Base-by-base conservation (phyloP, 2,329 filamentous ascomycete genomes). In the Cryphonectria radicalis region DNA sequence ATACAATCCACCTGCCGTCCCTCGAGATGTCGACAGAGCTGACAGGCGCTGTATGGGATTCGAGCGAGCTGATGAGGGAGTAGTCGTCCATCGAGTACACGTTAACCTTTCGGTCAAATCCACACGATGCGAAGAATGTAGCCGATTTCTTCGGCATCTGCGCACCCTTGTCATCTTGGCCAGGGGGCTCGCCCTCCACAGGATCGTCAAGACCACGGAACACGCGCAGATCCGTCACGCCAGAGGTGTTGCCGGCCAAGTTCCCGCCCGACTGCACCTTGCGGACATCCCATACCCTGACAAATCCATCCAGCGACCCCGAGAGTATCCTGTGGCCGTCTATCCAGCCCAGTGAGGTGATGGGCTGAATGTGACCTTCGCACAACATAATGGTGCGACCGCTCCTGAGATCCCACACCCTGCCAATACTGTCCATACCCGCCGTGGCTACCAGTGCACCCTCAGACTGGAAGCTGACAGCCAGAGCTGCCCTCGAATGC, bases 11-110 rank as follows among this genome's bases (percentile, higher is more conserved):
- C 78, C 87, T 92, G 11, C 91, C 93, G 81, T 98, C 93, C 74
- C 87, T 86, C 77, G 92, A 97, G 68, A 97, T 90, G 82, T 99
- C 96, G 17, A 94, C 92, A 76, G 94, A 97, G 67, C 97, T 89
- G 14, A 99, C 95, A 57, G 97, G 96, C 2, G 94, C 95, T 1
- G 94, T 94, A 81, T 99, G 96, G 0, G 95, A 96, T 76, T 91
- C 93, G 71, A 99, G 84, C 22, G 91, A 93, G 82, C 97, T 97
- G 73, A 95, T 90, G 71, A 97, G 83, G 0, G 93, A 91, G 95
- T 96, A 99, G 82, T 99, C 95, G 79, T 99, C 96, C 2, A 94
- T 94, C 8, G 94, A 97, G 82, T 97, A 98, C 75, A 99, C 88
- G 79, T 98, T 97, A 81, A 99, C 92, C 76, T 94, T 95, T 80